Evolutionary conservation across 2,329 filamentous ascomycete genomes (phyloP).

Genomic region (Talaromyces islandicus): DNA sequence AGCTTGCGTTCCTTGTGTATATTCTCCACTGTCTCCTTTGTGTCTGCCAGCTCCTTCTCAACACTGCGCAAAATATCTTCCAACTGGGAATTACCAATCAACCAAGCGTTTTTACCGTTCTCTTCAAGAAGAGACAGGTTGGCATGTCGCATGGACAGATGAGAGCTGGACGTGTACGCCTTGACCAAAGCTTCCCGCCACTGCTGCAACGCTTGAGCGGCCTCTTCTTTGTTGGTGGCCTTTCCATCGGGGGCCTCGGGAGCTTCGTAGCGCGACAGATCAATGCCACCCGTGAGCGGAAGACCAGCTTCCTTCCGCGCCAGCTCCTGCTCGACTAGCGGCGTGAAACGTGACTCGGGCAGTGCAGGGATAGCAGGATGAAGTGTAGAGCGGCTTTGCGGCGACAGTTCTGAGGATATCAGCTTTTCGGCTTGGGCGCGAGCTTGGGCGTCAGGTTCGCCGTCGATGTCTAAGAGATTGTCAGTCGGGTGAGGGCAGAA

Average conservation of each 20-base stretch:
- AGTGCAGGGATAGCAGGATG: slow-evolving; percentile 56
- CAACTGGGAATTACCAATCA: slow-evolving; percentile 73
- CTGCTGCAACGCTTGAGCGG: slow-evolving; percentile 30
- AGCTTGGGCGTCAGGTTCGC: slow-evolving; percentile 55
- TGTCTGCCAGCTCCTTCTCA: slow-evolving; percentile 67
- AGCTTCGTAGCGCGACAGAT: slow-evolving; percentile 77
- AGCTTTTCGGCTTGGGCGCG: slow-evolving; percentile 63
- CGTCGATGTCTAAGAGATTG: slow-evolving; percentile 66
- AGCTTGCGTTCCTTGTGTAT: slow-evolving; percentile 65
- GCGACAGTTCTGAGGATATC: slow-evolving; percentile 60
- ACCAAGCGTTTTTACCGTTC: slow-evolving; percentile 85
- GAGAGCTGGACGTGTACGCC: slow-evolving; percentile 54
- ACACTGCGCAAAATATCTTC: slow-evolving; percentile 65
- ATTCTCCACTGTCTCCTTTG: slow-evolving; percentile 64
- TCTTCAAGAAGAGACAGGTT: slow-evolving; percentile 70
- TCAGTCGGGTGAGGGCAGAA: slow-evolving; percentile 12
- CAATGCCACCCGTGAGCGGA: slow-evolving; percentile 59
- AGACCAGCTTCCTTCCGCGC: slow-evolving; percentile 56
- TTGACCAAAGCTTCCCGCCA: slow-evolving; percentile 49
- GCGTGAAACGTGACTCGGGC: slow-evolving; percentile 54
- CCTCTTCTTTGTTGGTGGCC: slow-evolving; percentile 22
- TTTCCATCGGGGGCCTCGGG: slow-evolving; percentile 53
- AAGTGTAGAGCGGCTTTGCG: slow-evolving; percentile 42
- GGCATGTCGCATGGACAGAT: slow-evolving; percentile 50
- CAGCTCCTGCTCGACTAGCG: slow-evolving; percentile 63